Conservation (phyloP, 805 yeast species). For the Yamadazyma sp. region DNA sequence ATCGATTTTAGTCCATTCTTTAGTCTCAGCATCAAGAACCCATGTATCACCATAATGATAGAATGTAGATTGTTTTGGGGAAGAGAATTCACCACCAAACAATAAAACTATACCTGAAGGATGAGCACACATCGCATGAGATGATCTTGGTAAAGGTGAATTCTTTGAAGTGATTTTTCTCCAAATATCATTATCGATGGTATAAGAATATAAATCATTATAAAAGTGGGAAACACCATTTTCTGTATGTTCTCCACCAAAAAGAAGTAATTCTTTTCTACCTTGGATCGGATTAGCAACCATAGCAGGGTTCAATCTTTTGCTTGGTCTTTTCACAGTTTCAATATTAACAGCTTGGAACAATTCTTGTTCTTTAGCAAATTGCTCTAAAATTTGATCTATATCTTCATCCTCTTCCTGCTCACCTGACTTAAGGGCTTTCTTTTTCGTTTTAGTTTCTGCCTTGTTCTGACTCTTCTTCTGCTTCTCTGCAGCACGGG, state of each 20-base stretch:
- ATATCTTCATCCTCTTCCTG: slow-evolving; percentile 87
- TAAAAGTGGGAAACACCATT: slow-evolving; percentile 61
- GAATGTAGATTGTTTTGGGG: slow-evolving; percentile 93
- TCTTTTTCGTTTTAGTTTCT: slow-evolving; percentile 69
- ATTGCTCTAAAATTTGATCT: slow-evolving; percentile 75
- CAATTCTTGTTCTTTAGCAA: slow-evolving; percentile 74
- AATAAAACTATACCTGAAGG: slow-evolving; percentile 82
- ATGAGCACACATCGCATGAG: slow-evolving; percentile 91
- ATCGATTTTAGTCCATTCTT: slow-evolving; percentile 90
- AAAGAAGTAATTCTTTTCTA: slow-evolving; percentile 71
- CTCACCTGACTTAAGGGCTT: slow-evolving; percentile 70
- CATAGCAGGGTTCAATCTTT: slow-evolving; percentile 71
- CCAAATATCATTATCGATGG: slow-evolving; percentile 81
- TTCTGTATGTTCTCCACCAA: slow-evolving; percentile 81
- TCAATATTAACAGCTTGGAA: slow-evolving; percentile 70
- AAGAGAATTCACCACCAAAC: slow-evolving; percentile 96
- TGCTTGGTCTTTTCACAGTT: slow-evolving; percentile 56
- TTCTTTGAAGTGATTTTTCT: slow-evolving; percentile 74
- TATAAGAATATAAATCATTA: slow-evolving; percentile 75
- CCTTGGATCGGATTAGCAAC: slow-evolving; percentile 74
- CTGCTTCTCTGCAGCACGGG: slow-evolving; percentile 77
- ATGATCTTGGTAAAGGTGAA: slow-evolving; percentile 87
- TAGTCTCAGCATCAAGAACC: slow-evolving; percentile 79
- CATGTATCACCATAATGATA: slow-evolving; percentile 97
- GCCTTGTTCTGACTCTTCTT: slow-evolving; percentile 75